Evolutionary conservation across 1,284 basidiomycete species (phyloP), one percentile per base, ranked within the genome.

Genomic region (Xanthoconium separans): DNA sequence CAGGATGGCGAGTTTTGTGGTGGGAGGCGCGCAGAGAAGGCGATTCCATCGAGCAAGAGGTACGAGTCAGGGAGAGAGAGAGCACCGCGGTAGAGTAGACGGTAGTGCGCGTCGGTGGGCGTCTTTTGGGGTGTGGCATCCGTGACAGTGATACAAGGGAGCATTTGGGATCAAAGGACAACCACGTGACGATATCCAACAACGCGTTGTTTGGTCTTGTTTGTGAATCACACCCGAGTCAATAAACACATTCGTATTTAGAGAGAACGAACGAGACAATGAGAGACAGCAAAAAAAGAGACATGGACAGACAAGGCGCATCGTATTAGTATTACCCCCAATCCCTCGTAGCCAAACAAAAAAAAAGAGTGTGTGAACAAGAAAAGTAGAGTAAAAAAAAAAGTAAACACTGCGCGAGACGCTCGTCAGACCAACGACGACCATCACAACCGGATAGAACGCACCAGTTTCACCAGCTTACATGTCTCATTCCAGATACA

Each of bases 21-120:
- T 10, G 56, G 60, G 4, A 71, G 58, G 10, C 63, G 68, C 16
- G 69, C 79, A 2, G 79, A 78, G 62, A 91, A 91, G 4, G 85
- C 84, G 27, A 91, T 66, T 9, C 89, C 89, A 61, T 91, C 89
- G 33, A 91, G 80, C 3, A 80, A 71, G 18, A 91, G 70, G 48
- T 86, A 73, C 0, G 89, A 90, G 61, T 89, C 87, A 4, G 87
- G 83, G 0, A 91, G 66, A 3, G 85, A 83, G n/a, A 91, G 76
- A 0, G 87, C 80, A 6, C 89, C 89, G 41, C 87, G 83, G 63
- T 90, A 91, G 18, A 91, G 77, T 0, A 90, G 76, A 44, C 88
- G 84, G 43, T 66, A 65, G 6, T 44, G 44, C 2, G 43, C 44
- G 31, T 63, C 61, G n/a, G 29, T 24, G 5, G 40, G 33, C 6